Percentiles rank a stretch among this genome's conserved stretches.
Conservation (phyloP, 805 yeast genomes). For the Candida multigemmis region DNA sequence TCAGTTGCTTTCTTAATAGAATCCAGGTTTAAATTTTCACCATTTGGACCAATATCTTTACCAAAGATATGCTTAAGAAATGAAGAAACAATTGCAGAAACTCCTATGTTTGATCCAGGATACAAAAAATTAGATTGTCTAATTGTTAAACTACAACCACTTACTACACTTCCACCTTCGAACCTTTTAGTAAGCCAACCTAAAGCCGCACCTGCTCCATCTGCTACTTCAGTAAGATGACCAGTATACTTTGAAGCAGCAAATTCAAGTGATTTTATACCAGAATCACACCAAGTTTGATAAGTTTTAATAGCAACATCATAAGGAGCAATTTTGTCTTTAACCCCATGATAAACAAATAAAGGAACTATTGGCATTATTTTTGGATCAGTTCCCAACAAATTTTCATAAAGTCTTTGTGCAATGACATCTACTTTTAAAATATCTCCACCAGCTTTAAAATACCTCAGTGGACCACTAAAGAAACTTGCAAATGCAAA, state of each 20-base stretch:
- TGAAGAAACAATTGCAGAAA: conserved; percentile 2
- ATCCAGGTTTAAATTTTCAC: too few relatives aligned
- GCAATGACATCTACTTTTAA: conserved; percentile 2
- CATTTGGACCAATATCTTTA: conserved; percentile 3
- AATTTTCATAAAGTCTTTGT: conserved; percentile 10
- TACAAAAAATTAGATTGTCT: conserved; percentile 4
- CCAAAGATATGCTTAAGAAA: conserved; percentile 3
- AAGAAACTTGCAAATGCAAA: conserved; percentile 5
- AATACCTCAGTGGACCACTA: conserved; percentile 5
- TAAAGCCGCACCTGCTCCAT: conserved; percentile 12
- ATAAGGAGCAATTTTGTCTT: conserved; percentile 14
- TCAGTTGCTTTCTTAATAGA: too few relatives aligned
- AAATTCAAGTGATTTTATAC: conserved; percentile 18
- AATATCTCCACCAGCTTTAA: conserved; percentile 7
- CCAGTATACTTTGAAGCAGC: conserved; percentile 15
- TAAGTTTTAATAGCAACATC: conserved; percentile 11
- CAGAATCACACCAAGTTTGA: conserved; percentile 17
- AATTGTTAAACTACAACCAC: conserved; percentile 44
- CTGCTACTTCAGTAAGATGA: conserved; percentile 13
- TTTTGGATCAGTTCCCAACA: conserved; percentile 8
- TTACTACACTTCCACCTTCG: conserved; percentile 32
- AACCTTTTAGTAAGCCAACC: conserved; percentile 10
- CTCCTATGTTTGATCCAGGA: conserved; percentile 3
- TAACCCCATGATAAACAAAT: conserved; percentile 12
- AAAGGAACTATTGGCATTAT: conserved; percentile 13